A percentile compares a stretch with the other conserved stretches of the same genome.
These are phyloP conservation scores for Myxozyma lipomycoides DNA, from an alignment of 805 yeast species.

Conservation along the genomic window DNA sequence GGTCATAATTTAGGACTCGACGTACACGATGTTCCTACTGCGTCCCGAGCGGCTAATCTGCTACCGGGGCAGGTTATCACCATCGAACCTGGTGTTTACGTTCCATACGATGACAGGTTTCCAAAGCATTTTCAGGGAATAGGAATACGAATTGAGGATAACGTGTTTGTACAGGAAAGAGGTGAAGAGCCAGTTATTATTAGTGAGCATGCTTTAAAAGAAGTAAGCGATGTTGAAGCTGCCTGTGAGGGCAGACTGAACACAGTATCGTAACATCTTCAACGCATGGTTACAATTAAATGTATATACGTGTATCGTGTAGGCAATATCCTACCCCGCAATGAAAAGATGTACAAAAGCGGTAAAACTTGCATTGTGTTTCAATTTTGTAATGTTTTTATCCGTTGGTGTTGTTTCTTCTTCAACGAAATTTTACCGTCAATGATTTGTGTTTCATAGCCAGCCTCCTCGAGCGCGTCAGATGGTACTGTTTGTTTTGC, in stretches of 20 bases:
- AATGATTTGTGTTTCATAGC: slow-evolving; percentile 50
- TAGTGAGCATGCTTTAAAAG: slow-evolving; percentile 82
- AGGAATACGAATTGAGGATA: slow-evolving; percentile 94
- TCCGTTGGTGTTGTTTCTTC: slow-evolving; percentile 28
- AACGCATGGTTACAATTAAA: too few species aligned
- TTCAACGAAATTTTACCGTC: slow-evolving; percentile 67
- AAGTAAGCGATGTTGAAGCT: slow-evolving; percentile 74
- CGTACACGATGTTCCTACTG: slow-evolving; percentile 66
- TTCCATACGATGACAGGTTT: slow-evolving; percentile 68
- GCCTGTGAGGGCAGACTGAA: slow-evolving; percentile 50
- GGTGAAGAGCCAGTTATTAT: slow-evolving; percentile 49
- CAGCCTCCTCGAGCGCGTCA: slow-evolving; percentile 51
- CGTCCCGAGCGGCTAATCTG: slow-evolving; percentile 53
- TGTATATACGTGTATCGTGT: too few species aligned
- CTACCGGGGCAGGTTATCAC: slow-evolving; percentile 79
- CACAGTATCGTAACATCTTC: slow-evolving; percentile 5
- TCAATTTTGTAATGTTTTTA: background rate
- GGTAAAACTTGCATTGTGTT: background rate
- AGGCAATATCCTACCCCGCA: too few species aligned
- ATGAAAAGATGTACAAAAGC: too few species aligned
- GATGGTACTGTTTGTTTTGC: slow-evolving; percentile 64
- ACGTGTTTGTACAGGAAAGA: slow-evolving; percentile 68
- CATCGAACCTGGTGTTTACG: slow-evolving; percentile 91
- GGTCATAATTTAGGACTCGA: slow-evolving; percentile 93
- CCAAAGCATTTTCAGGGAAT: slow-evolving; percentile 81